Percentiles rank a stretch among this genome's conserved stretches.
Evolutionary conservation across 2,329 filamentous ascomycete genomes (phyloP).

Genomic region (Calycina herbarum): DNA sequence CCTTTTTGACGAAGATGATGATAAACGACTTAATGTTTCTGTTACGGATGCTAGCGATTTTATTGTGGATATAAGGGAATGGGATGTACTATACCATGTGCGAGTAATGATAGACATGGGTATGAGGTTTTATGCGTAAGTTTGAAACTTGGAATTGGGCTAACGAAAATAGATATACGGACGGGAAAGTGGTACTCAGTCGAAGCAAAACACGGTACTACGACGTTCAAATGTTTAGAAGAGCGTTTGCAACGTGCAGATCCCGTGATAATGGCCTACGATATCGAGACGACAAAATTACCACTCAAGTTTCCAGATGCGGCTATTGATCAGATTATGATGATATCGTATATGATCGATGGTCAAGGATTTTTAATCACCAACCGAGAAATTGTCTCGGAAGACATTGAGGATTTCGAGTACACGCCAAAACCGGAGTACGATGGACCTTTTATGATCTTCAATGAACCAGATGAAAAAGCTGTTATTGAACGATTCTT

Average conservation of each 20-base stretch:
- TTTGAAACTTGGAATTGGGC: background rate
- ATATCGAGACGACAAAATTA: constrained; percentile 96
- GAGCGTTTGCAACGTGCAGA: constrained; percentile 88
- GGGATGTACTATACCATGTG: constrained; percentile 98
- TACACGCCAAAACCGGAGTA: constrained; percentile 98
- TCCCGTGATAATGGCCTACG: constrained; percentile 97
- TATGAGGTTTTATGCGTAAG: constrained; percentile 42
- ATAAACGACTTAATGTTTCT: constrained; percentile 72
- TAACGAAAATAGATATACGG: constrained; percentile 69
- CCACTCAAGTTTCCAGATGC: constrained; percentile 97
- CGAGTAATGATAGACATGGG: constrained; percentile 95
- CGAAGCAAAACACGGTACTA: constrained; percentile 86
- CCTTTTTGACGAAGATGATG: constrained; percentile 88
- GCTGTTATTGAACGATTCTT: constrained; percentile 88
- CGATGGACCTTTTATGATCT: constrained; percentile 92
- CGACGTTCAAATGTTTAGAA: constrained; percentile 80
- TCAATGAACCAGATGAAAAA: constrained; percentile 96
- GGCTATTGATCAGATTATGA: constrained; percentile 96
- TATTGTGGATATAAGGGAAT: constrained; percentile 98
- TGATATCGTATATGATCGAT: constrained; percentile 99
- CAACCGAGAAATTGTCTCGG: constrained; percentile 94
- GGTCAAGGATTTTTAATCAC: constrained; percentile 97
- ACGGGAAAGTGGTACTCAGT: constrained; percentile 97
- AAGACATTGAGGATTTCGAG: constrained; percentile 96
- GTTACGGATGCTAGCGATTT: constrained; percentile 92